Evolutionary conservation across 2,329 filamentous ascomycete species (phyloP).

Genomic region (Calonectria henricotiae): DNA sequence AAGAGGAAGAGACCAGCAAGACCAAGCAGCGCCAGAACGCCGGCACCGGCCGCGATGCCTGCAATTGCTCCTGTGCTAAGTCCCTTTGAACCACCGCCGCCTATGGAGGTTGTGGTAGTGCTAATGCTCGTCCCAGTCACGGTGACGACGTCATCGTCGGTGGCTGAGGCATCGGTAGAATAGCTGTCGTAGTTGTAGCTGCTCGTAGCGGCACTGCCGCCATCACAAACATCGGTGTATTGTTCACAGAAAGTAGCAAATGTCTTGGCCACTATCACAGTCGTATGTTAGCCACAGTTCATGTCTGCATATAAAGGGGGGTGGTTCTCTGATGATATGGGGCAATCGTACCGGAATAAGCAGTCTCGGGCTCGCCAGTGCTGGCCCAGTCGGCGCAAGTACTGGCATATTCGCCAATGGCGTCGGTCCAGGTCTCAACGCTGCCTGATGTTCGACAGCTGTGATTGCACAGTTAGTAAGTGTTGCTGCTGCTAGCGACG

Average conservation of each 20-base stretch:
- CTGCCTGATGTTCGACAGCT: conserved; percentile 48
- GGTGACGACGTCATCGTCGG: background rate
- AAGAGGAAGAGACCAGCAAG: conserved; percentile 2
- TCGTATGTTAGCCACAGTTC: conserved; percentile 33
- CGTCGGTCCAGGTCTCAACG: conserved; percentile 52
- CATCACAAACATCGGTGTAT: conserved; percentile 53
- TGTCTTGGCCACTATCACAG: conserved; percentile 50
- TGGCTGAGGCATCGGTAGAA: background rate
- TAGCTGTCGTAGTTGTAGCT: background rate
- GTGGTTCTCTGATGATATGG: background rate
- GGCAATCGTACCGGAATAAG: conserved; percentile 48
- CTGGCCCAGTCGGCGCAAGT: conserved; percentile 54
- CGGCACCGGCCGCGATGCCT: background rate
- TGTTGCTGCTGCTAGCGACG: background rate
- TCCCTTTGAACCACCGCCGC: background rate
- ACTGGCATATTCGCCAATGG: conserved; percentile 52
- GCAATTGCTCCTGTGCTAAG: conserved; percentile 7
- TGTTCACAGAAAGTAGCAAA: conserved; percentile 55
- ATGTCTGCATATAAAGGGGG: background rate
- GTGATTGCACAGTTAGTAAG: conserved; percentile 35
- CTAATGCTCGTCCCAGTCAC: background rate
- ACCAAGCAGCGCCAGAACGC: background rate
- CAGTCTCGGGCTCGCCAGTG: conserved; percentile 51
- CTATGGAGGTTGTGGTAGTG: background rate
- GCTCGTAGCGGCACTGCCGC: background rate